A percentile compares a stretch with the other conserved stretches of the same genome.
phyloP scores from a whole-genome alignment of 495 filamentous ascomycete genomes.

The Monascus purpureus region DNA sequence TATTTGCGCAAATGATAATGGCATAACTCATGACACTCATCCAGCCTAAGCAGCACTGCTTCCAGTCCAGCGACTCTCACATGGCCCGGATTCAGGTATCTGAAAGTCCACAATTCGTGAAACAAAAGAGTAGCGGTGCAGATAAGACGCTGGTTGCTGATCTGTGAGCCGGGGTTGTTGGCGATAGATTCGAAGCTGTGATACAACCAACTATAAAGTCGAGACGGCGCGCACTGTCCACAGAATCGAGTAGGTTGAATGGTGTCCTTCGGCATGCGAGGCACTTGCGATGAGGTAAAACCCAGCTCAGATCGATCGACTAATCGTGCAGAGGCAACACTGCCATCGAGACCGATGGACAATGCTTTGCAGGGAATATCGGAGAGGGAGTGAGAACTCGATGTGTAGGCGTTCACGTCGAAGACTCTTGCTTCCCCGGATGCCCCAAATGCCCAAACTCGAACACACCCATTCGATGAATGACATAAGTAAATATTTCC shows the following conservation, averaged over 20 bases:
- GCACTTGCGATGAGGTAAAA: constrained; percentile 1
- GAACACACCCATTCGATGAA: constrained; percentile 19
- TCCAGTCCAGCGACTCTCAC: not conserved
- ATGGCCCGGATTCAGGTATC: not conserved
- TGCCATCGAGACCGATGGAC: constrained; percentile 17
- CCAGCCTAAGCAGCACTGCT: not conserved
- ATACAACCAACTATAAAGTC: not conserved
- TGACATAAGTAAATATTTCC: constrained; percentile 54
- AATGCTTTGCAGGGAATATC: constrained; percentile 14
- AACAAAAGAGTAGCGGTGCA: no score
- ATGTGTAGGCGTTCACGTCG: constrained; percentile 23
- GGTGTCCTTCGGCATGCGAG: not conserved
- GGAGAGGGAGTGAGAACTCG: constrained; percentile 2
- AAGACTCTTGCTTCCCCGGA: constrained; percentile 19
- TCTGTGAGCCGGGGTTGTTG: no score
- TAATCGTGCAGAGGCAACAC: constrained; percentile 8
- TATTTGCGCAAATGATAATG: no score
- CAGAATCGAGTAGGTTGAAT: not conserved
- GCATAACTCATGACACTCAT: no score
- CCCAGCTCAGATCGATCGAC: constrained; percentile 5
- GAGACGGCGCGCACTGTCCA: not conserved
- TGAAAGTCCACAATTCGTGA: not conserved
- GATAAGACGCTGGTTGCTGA: no score
- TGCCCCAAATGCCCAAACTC: constrained; percentile 26
- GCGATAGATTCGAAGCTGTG: no score